Evolutionary conservation across 805 yeast species (phyloP).

Genomic region (Starmerella cellae): DNA sequence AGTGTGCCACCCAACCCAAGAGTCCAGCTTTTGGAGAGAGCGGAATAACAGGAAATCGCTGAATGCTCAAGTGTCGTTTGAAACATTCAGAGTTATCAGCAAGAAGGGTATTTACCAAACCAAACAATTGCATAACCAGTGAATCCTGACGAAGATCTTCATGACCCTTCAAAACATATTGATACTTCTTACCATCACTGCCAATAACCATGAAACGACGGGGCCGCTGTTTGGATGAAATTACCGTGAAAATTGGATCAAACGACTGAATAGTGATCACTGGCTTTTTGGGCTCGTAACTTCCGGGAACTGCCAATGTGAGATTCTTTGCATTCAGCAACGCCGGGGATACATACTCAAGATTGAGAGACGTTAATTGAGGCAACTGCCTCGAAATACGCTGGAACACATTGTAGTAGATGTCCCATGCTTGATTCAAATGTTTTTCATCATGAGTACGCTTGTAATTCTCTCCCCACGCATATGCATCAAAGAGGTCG

Average conservation of each 20-base stretch:
- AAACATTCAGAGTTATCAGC: constrained; percentile 89
- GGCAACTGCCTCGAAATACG: constrained; percentile 81
- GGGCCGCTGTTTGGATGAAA: constrained; percentile 92
- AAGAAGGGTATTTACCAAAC: constrained; percentile 80
- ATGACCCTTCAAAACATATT: constrained; percentile 77
- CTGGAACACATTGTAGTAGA: constrained; percentile 85
- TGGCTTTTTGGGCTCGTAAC: constrained; percentile 74
- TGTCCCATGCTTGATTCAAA: constrained; percentile 95
- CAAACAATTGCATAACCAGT: constrained; percentile 94
- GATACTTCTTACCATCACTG: constrained; percentile 83
- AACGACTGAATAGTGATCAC: constrained; percentile 58
- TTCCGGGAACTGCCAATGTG: constrained; percentile 87
- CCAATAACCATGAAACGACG: constrained; percentile 69
- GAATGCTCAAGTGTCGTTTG: constrained; percentile 87
- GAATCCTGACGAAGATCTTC: constrained; percentile 97
- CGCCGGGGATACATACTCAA: constrained; percentile 89
- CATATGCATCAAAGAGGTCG: constrained; percentile 82
- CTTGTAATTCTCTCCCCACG: constrained; percentile 80
- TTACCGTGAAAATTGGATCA: constrained; percentile 73
- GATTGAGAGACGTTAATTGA: constrained; percentile 68
- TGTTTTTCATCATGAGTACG: constrained; percentile 76
- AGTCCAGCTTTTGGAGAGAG: constrained; percentile 94
- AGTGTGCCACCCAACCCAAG: constrained; percentile 93
- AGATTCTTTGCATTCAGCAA: constrained; percentile 63
- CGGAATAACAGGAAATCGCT: constrained; percentile 86